A percentile compares a stretch with the other conserved stretches of the same genome.
Evolutionary conservation across 163 green algal genomes (phyloP).

Genomic region (Volvox carteri): DNA sequence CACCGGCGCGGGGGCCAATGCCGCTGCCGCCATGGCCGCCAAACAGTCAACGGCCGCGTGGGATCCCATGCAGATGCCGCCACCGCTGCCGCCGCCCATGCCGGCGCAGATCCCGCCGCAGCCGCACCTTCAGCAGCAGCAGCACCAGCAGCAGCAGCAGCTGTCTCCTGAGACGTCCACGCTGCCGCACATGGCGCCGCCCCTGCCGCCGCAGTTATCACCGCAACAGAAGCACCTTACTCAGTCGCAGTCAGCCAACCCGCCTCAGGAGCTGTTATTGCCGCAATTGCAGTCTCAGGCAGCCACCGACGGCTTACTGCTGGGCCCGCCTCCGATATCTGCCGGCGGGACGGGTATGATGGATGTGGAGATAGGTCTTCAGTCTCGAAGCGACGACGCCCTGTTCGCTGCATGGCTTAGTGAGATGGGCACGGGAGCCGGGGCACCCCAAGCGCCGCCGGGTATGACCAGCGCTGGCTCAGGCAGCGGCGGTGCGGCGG

Average conservation of each 20-base stretch:
- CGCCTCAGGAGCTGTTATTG: not conserved
- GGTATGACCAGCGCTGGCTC: not conserved
- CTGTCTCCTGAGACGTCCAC: not conserved
- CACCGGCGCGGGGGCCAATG: too few species aligned
- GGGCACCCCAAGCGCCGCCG: not conserved
- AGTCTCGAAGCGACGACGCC: not conserved
- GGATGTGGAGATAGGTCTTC: not conserved
- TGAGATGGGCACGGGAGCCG: not conserved
- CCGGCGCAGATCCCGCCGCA: not conserved
- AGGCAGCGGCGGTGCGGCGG: not conserved
- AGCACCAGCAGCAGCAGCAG: not conserved
- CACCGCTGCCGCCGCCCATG: not conserved
- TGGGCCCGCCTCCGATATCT: not conserved
- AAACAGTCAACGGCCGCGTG: not conserved
- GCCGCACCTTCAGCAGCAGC: not conserved
- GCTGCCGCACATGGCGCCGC: conserved; percentile 4
- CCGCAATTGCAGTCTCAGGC: not conserved
- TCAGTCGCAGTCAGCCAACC: not conserved
- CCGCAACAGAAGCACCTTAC: not conserved
- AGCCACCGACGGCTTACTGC: not conserved
- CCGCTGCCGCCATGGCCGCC: not conserved
- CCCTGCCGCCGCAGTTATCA: not conserved
- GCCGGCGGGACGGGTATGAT: not conserved
- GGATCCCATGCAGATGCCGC: not conserved
- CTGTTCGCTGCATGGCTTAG: not conserved